A percentile compares a stretch with the other conserved stretches of the same genome.
phyloP scores from a whole-genome alignment of 768 basidiomycete genomes.

The Collybia sordida region DNA sequence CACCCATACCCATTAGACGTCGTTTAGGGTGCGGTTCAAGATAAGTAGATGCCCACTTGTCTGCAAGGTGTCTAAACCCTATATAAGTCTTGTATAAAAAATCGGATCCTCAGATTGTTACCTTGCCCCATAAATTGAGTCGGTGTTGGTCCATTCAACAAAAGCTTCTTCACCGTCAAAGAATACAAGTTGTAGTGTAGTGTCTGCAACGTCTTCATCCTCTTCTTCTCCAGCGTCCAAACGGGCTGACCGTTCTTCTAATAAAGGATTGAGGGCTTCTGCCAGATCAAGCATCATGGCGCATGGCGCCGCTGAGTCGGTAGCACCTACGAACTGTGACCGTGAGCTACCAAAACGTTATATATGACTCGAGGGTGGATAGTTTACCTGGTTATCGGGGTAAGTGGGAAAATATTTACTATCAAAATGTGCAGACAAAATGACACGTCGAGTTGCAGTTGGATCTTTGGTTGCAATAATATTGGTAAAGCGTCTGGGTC shows the following conservation, averaged over 20 bases:
- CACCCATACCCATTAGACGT: slow-evolving; percentile 49
- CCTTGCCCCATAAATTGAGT: slow-evolving; percentile 97
- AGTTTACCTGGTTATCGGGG: slow-evolving; percentile 72
- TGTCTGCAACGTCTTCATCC: slow-evolving; percentile 78
- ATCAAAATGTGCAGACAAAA: slow-evolving; percentile 93
- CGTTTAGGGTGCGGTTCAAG: slow-evolving; percentile 58
- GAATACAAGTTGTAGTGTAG: slow-evolving; percentile 89
- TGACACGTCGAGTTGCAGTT: slow-evolving; percentile 72
- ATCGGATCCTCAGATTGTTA: slow-evolving; percentile 26
- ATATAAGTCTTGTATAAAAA: slow-evolving; percentile 1
- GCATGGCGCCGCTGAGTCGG: slow-evolving; percentile 94
- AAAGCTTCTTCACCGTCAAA: slow-evolving; percentile 99
- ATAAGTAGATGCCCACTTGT: slow-evolving; percentile 77
- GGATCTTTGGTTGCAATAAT: slow-evolving; percentile 95
- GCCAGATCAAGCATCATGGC: slow-evolving; percentile 94
- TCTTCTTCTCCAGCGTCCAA: slow-evolving; percentile 57
- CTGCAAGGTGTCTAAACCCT: slow-evolving; percentile 74
- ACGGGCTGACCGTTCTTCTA: slow-evolving; percentile 58
- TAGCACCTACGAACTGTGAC: slow-evolving; percentile 92
- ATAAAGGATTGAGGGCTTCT: slow-evolving; percentile 71
- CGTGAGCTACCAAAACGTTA: slow-evolving; percentile 7
- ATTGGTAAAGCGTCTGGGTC: slow-evolving; percentile 79
- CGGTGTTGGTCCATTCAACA: slow-evolving; percentile 80
- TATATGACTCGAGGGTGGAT: slow-evolving; percentile 1
- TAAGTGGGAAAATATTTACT: slow-evolving; percentile 80